Evolutionary conservation across 2,329 filamentous ascomycete species (phyloP).

Genomic region (Pseudogymnoascus sp.): DNA sequence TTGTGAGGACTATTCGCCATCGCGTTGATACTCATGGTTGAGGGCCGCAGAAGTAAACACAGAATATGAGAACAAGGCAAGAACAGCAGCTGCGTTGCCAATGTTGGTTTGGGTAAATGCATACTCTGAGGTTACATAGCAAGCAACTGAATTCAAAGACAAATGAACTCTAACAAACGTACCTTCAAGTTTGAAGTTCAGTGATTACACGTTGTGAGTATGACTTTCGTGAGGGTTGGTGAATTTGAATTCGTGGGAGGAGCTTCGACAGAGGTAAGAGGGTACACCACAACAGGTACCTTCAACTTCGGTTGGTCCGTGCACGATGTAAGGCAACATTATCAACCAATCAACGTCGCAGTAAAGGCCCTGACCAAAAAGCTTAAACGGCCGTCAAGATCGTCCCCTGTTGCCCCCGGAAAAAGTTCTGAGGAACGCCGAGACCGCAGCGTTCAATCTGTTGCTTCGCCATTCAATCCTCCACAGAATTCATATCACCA

Average conservation of each 20-base stretch:
- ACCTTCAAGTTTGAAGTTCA: not conserved
- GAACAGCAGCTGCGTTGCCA: not conserved
- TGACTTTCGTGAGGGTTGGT: not conserved
- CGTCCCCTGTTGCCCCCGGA: not conserved
- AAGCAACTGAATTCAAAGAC: not conserved
- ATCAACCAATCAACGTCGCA: not conserved
- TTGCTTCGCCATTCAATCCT: not conserved
- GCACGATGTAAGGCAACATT: not conserved
- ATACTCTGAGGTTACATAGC: not conserved
- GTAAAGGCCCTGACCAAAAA: not conserved
- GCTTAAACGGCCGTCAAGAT: not conserved
- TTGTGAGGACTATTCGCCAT: not conserved
- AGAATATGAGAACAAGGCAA: not conserved
- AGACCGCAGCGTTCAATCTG: slow-evolving; percentile 7
- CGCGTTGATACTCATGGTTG: not conserved
- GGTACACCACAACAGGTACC: not conserved
- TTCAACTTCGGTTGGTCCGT: not conserved
- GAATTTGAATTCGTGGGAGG: not conserved
- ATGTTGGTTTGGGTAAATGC: not conserved
- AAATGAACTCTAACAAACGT: not conserved
- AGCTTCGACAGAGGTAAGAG: not conserved
- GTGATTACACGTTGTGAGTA: not conserved
- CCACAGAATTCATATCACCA: slow-evolving; percentile 9
- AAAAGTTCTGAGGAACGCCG: slow-evolving; percentile 6
- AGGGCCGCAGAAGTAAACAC: not conserved